Evolutionary conservation across 345 rosid species (phyloP).

Genomic region (rapeseed (Brassica napus)): Da-Ae NC_063435.1:16778001-16778500

Average conservation of each 20-base stretch:
- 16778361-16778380: slow-evolving; percentile 8
- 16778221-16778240: not conserved
- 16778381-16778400: not conserved
- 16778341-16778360: not conserved
- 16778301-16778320: slow-evolving; percentile 98
- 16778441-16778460: slow-evolving; percentile 78
- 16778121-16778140: not conserved
- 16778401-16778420: slow-evolving; percentile 7
- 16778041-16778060: slow-evolving; percentile 72
- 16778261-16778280: slow-evolving; percentile 59
- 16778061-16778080: slow-evolving; percentile 74
- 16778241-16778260: not conserved
- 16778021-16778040: slow-evolving; percentile 50
- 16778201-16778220: slow-evolving; percentile 23
- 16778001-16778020: slow-evolving; percentile 58
- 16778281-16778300: slow-evolving; percentile 96
- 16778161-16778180: slow-evolving; percentile 88
- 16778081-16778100: slow-evolving; percentile 80
- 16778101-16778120: not conserved
- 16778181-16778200: slow-evolving; percentile 93
- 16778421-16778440: slow-evolving; percentile 5
- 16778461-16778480: slow-evolving; percentile 93
- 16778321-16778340: slow-evolving; percentile 63
- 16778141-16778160: slow-evolving; percentile 33
- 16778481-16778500: slow-evolving; percentile 97